These are phyloP conservation scores for Globisporangium carolinianum DNA, from an alignment of 352 stramenopile species.

Conservation along the genomic window DNA sequence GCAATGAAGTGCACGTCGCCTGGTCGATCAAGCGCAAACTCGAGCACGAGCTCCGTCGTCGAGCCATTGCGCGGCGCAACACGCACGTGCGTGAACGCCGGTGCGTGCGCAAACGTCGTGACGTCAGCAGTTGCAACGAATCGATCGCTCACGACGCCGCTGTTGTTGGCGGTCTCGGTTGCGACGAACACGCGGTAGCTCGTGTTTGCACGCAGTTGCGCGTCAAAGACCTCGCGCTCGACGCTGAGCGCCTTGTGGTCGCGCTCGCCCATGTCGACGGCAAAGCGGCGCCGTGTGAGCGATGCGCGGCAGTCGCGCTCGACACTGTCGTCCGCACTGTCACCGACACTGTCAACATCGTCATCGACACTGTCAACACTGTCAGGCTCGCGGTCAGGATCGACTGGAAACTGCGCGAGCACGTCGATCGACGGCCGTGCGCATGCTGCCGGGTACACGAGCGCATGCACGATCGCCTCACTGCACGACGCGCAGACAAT, in stretches of 20 bases:
- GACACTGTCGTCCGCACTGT: neutral
- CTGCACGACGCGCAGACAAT: constrained; percentile 41
- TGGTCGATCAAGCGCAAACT: constrained; percentile 43
- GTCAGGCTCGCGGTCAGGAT: neutral
- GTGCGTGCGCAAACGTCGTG: constrained; percentile 34
- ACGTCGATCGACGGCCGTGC: constrained; percentile 11
- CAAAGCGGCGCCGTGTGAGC: constrained; percentile 8
- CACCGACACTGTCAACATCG: neutral
- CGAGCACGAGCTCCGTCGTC: constrained; percentile 64
- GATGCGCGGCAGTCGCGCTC: neutral
- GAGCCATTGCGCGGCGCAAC: constrained; percentile 55
- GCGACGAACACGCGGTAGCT: constrained; percentile 46
- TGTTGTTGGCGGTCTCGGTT: constrained; percentile 40
- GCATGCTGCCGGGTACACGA: constrained; percentile 41
- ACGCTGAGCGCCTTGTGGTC: constrained; percentile 31
- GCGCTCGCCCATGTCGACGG: constrained; percentile 22
- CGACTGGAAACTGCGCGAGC: neutral
- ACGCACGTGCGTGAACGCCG: constrained; percentile 35
- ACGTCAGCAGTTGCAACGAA: constrained; percentile 27
- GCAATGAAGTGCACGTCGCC: constrained; percentile 76
- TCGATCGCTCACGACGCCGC: constrained; percentile 48
- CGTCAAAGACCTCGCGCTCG: constrained; percentile 21
- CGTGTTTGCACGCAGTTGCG: constrained; percentile 28
- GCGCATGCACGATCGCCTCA: constrained; percentile 39
- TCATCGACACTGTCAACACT: neutral